A percentile compares a stretch with the other conserved stretches of the same genome.
These are phyloP conservation scores for Karstenula rhodostoma DNA, from an alignment of 2,329 filamentous ascomycete species.

Conservation along the genomic window DNA sequence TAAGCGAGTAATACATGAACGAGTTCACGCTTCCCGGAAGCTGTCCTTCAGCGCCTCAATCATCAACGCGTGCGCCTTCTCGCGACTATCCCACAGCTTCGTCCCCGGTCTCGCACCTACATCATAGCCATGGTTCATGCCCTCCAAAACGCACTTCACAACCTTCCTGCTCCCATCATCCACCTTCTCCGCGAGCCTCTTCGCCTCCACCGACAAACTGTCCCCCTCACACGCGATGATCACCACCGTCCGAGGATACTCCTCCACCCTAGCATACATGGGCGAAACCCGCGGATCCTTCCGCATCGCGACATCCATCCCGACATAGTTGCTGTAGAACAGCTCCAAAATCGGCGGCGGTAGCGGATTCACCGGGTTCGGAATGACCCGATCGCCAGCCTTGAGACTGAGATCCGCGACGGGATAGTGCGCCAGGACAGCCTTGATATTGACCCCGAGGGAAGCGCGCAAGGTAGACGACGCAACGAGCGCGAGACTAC, in stretches of 20 bases:
- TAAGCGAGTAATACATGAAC: no score
- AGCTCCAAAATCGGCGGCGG: conserved; percentile 31
- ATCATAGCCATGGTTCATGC: conserved; percentile 50
- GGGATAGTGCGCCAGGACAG: conserved; percentile 45
- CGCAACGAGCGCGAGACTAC: conserved; percentile 48
- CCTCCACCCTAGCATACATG: conserved; percentile 30
- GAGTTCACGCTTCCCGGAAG: background rate
- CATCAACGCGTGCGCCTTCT: conserved; percentile 41
- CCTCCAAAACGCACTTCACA: conserved; percentile 36
- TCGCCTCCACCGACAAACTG: conserved; percentile 46
- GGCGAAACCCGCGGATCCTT: conserved; percentile 49
- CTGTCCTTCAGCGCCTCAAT: conserved; percentile 27
- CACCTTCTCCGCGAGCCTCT: conserved; percentile 42
- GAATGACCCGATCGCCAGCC: conserved; percentile 39
- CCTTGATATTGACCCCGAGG: conserved; percentile 42
- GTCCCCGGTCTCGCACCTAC: conserved; percentile 42
- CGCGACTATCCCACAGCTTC: conserved; percentile 33
- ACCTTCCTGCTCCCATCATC: conserved; percentile 30
- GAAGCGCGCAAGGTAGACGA: conserved; percentile 26
- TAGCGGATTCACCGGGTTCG: conserved; percentile 28
- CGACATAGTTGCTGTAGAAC: conserved; percentile 48
- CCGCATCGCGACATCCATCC: conserved; percentile 28
- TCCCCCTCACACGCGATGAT: conserved; percentile 50
- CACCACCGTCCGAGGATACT: conserved; percentile 37
- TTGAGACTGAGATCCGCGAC: conserved; percentile 42